A percentile compares a stretch with the other conserved stretches of the same genome.
Evolutionary conservation across 176 grass and related monocot genomes (phyloP).

Genomic region (Musa beccarii): DNA sequence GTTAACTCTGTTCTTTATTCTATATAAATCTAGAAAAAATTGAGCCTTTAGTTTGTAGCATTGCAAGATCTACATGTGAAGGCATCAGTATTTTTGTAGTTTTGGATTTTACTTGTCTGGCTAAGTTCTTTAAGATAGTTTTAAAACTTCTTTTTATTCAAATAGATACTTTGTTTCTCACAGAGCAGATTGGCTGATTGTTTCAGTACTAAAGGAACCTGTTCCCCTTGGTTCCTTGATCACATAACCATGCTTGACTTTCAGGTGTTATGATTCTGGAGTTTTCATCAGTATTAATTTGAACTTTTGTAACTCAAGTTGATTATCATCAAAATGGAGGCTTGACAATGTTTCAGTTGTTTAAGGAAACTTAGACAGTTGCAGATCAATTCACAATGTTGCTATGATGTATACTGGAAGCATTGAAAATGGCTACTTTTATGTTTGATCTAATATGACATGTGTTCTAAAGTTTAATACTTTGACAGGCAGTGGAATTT

Average conservation of each 20-base stretch:
- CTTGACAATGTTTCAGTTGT: not conserved
- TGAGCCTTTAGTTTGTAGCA: not conserved
- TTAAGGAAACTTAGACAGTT: not conserved
- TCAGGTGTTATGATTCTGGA: not conserved
- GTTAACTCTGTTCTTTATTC: not conserved
- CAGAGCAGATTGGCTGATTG: not conserved
- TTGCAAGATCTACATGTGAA: not conserved
- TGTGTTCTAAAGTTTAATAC: not conserved
- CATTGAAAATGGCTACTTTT: not conserved
- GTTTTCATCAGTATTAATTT: not conserved
- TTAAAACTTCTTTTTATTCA: not conserved
- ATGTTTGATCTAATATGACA: not conserved
- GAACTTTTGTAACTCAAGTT: not conserved
- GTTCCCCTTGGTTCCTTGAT: not conserved
- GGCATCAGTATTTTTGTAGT: not conserved
- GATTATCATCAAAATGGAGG: not conserved
- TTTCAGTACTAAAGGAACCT: not conserved
- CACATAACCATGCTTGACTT: not conserved
- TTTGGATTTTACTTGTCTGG: not conserved
- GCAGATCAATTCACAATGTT: not conserved
- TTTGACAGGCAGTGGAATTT: not conserved
- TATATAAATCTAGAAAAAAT: not conserved
- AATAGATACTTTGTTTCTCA: not conserved
- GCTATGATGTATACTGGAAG: not conserved
- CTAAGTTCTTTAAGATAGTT: conserved; percentile 1